A percentile compares a stretch with the other conserved stretches of the same genome.
These are phyloP conservation scores for Trichoderma asperellum DNA, from an alignment of 2,329 filamentous ascomycete species.

Conservation along the genomic window DNA sequence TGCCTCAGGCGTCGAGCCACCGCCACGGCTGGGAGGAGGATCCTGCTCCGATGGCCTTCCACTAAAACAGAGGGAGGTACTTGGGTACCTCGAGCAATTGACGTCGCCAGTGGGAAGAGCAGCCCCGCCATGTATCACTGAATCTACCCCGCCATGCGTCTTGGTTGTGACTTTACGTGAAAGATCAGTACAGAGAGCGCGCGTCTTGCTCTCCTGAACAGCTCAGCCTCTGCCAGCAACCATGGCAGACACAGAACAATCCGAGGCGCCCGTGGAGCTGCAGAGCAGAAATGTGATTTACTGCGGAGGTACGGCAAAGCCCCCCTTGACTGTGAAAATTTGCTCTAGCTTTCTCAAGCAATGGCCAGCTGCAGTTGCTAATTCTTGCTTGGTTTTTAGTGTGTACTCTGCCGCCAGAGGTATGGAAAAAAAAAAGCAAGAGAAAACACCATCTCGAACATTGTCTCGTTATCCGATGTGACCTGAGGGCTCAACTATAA, in stretches of 20 bases:
- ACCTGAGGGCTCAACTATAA: constrained; percentile 33
- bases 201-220: constrained; percentile 37
- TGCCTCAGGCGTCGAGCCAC: constrained; percentile 14
- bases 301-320: constrained; percentile 58
- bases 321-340: background rate
- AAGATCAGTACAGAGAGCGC: constrained; percentile 30
- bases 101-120: constrained; percentile 18
- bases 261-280: constrained; percentile 50
- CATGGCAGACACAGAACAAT: constrained; percentile 60
- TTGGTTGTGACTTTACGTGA: constrained; percentile 25
- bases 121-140: constrained; percentile 27
- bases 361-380: background rate
- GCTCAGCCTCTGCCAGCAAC: constrained; percentile 35
- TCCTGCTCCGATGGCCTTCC: background rate
- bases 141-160: constrained; percentile 45
- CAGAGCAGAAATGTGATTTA: constrained; percentile 59
- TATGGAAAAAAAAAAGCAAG: constrained; percentile 42
- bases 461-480: background rate
- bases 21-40: background rate
- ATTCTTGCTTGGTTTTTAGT: constrained; percentile 46
- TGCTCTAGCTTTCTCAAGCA: background rate
- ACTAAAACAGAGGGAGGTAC: background rate
- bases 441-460: background rate
- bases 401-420: constrained; percentile 68
- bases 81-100: constrained; percentile 10